phyloP scores from a whole-genome alignment of 1,284 basidiomycete genomes.

The Naganishia albida region DNA sequence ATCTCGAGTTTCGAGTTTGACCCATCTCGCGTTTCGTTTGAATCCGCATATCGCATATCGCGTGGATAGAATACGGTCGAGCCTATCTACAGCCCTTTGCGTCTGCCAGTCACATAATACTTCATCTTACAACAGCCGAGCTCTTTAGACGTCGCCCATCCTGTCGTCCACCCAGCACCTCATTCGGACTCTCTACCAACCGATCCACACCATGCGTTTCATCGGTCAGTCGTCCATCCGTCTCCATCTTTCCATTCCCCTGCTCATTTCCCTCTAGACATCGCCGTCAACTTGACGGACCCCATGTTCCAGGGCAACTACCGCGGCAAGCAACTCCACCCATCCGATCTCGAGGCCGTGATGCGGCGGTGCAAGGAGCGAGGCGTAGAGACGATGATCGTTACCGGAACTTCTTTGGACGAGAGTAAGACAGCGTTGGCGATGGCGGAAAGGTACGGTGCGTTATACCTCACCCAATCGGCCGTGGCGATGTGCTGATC shows the following conservation, averaged over 20 bases:
- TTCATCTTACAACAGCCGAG: no score
- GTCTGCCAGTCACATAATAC: no score
- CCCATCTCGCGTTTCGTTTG: no score
- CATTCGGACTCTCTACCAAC: neutral
- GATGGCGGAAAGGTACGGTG: slow-evolving; percentile 65
- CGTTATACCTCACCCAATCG: slow-evolving; percentile 33
- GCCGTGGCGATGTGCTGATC: no score
- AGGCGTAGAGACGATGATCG: slow-evolving; percentile 74
- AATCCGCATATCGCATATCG: no score
- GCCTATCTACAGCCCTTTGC: no score
- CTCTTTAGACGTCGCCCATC: no score
- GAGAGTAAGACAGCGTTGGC: slow-evolving; percentile 67
- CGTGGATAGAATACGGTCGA: no score
- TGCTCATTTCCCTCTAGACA: slow-evolving; percentile 47
- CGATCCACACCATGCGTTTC: slow-evolving; percentile 9
- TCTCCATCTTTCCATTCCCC: neutral
- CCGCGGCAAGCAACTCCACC: slow-evolving; percentile 55
- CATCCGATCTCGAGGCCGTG: slow-evolving; percentile 69
- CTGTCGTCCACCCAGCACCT: neutral
- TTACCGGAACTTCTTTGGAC: slow-evolving; percentile 73
- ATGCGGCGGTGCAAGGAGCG: slow-evolving; percentile 64
- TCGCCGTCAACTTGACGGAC: slow-evolving; percentile 59
- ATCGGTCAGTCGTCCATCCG: slow-evolving; percentile 9
- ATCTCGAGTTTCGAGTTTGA: no score
- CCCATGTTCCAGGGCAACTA: slow-evolving; percentile 56